Base-by-base conservation (phyloP, 2,329 filamentous ascomycete genomes). In the Scleromitrula shiraiana region DNA sequence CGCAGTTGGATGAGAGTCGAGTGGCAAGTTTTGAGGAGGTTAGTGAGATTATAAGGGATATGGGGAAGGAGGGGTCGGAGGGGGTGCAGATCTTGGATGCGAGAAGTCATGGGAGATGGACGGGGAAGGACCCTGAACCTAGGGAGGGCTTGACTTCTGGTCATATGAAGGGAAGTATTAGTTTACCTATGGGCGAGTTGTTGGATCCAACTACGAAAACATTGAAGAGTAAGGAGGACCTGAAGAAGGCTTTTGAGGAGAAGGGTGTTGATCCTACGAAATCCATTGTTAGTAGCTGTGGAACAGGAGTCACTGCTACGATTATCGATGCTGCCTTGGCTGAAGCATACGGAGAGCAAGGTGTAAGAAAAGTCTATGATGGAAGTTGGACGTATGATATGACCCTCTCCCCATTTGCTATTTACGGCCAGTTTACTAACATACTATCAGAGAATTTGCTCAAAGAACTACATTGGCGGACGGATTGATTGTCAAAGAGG, bases 351-450 rank as follows among this genome's bases (percentile, higher is more conserved):
- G 86, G 85, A 2, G 71, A 78, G 4, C 68, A 77, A 0, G 76
- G 82, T 52, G 77, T 78, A 46, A 78, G 87, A 56, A 82, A 77
- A 62, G 74, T 98, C 19, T 98, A 98, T 62, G 93, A 98, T 65
- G 93, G 93, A 40, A 95, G 90, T 67, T 98, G 93, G 93, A 97
- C 93, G 77, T 95, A 73, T 81, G 86, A 83, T 30, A n/a, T n/a
- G 9, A 15, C 20, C n/a, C 7, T 22, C 5, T 24, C 17, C 37
- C 17, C 12, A 20, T 1, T 17, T 8, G 1, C 20, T 43, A 20
- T 8, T 4, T n/a, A 5, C 7, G 10, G 29, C 4, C 3, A 17
- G 2, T 2, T 15, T 4, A 45, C 50, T 57, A 46, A 57, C 49
- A 33, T 27, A 20, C 44, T 44, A 27, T n/a, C 49, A 82, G 78